Conservation (phyloP, 768 basidiomycete species). For the Tylopilus balloui region DNA sequence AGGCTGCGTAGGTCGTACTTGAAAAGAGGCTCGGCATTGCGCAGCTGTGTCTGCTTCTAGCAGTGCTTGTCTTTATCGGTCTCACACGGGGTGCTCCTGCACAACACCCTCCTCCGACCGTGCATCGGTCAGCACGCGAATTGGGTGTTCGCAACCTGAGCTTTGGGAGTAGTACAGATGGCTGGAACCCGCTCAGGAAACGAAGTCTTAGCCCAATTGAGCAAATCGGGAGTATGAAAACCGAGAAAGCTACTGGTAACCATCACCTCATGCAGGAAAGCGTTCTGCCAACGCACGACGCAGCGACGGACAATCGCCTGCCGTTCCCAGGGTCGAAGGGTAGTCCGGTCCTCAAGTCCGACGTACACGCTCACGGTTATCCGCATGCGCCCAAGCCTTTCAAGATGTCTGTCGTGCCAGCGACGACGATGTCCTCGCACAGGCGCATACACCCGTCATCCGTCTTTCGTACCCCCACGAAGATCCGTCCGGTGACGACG, state of each 20-base stretch:
- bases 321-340: neutral
- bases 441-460: constrained; percentile 2
- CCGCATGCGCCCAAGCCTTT: neutral
- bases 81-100: constrained; percentile 66
- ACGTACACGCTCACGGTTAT: neutral
- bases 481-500: constrained; percentile 5
- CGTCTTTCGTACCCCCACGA: constrained; percentile 22
- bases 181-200: constrained; percentile 19
- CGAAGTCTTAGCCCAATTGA: constrained; percentile 31
- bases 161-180: constrained; percentile 50
- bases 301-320: neutral
- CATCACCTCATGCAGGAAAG: neutral
- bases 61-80: constrained; percentile 81
- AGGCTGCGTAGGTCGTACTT: constrained; percentile 56
- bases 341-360: neutral
- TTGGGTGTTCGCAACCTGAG: constrained; percentile 57
- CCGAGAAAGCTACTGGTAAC: constrained; percentile 14
- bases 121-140: constrained; percentile 37
- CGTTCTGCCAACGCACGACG: neutral
- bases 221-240: constrained; percentile 9
- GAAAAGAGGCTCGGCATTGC: constrained; percentile 89
- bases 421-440: constrained; percentile 6
- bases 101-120: constrained; percentile 20
- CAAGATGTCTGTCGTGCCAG: neutral
- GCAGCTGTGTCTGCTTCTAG: constrained; percentile 78